Evolutionary conservation across 805 yeast genomes (phyloP), one percentile per base, ranked within the genome.

Genomic region (Ogataea pini): DNA sequence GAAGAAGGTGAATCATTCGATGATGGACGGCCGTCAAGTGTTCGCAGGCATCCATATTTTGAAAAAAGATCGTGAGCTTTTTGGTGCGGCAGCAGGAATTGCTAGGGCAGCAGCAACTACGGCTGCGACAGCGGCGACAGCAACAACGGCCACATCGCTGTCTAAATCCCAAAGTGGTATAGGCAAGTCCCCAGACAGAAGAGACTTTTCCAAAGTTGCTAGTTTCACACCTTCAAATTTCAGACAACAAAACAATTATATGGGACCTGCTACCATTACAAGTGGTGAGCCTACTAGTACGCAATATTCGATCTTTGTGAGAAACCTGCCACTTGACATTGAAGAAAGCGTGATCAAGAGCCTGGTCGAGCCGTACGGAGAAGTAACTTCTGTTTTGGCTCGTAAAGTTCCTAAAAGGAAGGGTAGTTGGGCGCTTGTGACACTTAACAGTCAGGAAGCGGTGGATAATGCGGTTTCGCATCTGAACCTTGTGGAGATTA

Each of bases 371-470:
- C 68, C 67, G 3, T 65, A 59, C 49, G 70, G 70, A 6, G 48
- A 51, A 10, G 67, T 66, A n/a, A 42, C 49, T 3, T 52, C 62
- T 8, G 59, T 65, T 20, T 42, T 61, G 19, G 50, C 63, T 1
- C 53, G 67, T 42, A 50, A 56, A 38, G 67, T 63, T 19, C 66
- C 62, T 2, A 48, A 47, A n/a, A 61, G 47, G 39, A 54, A 62
- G 33, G 70, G 67, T 3, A 39, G 62, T 17, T 66, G 70, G 70
- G 69, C 70, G 3, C 51, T 66, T 28, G 63, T 66, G 18, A 63
- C 59, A 4, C 33, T 66, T 52, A 57, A 60, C 13, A 52, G 58
- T 43, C 58, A 56, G 27, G 54, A 54, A 20, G 54, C 68, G 1
- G 61, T 64, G 13, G 62, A 63, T 24, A 50, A 43, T 17, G 59